Evolutionary conservation across 2,329 filamentous ascomycete species (phyloP).

Genomic region (Cladophialophora psammophila): DNA sequence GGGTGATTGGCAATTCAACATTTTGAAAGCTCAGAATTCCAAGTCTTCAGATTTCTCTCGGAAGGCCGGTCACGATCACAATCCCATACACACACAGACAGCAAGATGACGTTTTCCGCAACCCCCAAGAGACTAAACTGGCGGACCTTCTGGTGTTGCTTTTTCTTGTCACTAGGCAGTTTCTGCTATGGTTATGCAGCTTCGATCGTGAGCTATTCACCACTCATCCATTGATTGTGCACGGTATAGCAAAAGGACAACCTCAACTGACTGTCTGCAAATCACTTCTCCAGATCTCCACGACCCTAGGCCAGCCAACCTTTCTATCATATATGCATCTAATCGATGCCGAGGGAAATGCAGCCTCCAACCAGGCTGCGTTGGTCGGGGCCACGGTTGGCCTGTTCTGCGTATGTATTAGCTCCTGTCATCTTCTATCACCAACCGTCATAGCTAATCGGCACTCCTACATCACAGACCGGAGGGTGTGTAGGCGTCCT

Average conservation of each 20-base stretch:
- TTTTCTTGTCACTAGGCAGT: conserved; percentile 17
- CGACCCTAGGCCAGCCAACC: conserved; percentile 16
- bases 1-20: not conserved
- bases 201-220: conserved; percentile 3
- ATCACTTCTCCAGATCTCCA: not conserved
- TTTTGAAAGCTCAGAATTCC: not conserved
- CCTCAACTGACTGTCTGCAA: not conserved
- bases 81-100: not conserved
- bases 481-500: conserved; percentile 15
- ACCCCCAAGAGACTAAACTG: conserved; percentile 2
- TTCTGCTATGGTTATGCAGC: conserved; percentile 15
- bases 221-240: not conserved
- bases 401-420: conserved; percentile 13
- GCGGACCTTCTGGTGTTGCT: conserved; percentile 17
- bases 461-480: not conserved
- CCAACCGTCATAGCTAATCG: not conserved
- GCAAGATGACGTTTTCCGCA: conserved; percentile 8
- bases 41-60: not conserved
- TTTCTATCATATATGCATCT: conserved; percentile 17
- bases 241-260: not conserved
- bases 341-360: conserved; percentile 12
- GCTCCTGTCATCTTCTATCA: not conserved
- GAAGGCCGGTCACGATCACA: not conserved
- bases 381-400: conserved; percentile 7
- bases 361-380: conserved; percentile 3